Evolutionary conservation across 2,329 filamentous ascomycete genomes (phyloP).

Genomic region (Colletotrichum filicis): DNA sequence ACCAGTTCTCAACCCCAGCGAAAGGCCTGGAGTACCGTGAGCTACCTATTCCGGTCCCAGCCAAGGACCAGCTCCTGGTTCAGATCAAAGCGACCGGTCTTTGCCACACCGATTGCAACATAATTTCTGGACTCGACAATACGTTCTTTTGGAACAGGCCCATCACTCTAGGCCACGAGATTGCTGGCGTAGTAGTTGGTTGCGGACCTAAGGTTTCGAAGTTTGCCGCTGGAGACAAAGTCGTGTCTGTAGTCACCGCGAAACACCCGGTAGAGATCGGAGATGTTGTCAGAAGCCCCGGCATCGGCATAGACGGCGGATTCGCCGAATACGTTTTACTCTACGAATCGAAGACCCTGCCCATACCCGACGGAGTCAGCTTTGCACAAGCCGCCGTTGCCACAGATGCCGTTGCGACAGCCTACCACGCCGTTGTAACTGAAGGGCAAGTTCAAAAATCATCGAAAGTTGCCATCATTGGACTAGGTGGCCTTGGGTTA

Average conservation of each 20-base stretch:
- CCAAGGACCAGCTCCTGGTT: neutral
- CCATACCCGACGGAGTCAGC: conserved; percentile 11
- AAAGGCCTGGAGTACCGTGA: neutral
- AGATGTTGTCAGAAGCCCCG: neutral
- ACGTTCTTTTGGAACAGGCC: conserved; percentile 3
- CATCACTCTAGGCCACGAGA: neutral
- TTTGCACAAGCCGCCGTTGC: conserved; percentile 22
- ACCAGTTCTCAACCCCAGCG: conserved; percentile 1
- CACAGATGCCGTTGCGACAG: conserved; percentile 24
- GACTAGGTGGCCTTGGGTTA: conserved; percentile 5
- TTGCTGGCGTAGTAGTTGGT: neutral
- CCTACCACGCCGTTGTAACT: conserved; percentile 32
- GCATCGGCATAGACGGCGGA: conserved; percentile 17
- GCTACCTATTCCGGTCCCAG: neutral
- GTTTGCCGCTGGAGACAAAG: neutral
- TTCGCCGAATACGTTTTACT: conserved; percentile 22
- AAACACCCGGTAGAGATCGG: conserved; percentile 21
- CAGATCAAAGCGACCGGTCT: conserved; percentile 7
- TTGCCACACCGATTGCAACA: conserved; percentile 10
- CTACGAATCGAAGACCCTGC: conserved; percentile 13
- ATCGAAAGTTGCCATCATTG: neutral
- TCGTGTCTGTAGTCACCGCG: neutral
- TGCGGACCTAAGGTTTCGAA: neutral
- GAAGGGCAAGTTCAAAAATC: conserved; percentile 1
- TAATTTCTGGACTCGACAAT: neutral